Conservation (phyloP, 2,329 filamentous ascomycete species). For the Basipetospora chlamydospora region DNA sequence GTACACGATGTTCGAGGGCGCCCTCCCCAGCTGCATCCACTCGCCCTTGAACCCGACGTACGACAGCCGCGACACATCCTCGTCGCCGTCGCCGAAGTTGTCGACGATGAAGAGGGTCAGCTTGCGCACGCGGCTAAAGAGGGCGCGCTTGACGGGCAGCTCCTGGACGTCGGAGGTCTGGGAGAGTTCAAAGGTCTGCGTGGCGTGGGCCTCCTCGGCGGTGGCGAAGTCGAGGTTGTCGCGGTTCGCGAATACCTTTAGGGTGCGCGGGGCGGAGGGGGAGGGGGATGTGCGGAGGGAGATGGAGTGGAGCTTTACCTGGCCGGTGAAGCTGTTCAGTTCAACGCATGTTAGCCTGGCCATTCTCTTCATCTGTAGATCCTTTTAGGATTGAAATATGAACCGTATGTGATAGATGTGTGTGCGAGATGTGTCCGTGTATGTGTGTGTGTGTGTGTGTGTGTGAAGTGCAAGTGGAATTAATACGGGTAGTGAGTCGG, state of each 20-base stretch:
- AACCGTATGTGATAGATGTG: no score
- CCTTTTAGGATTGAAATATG: no score
- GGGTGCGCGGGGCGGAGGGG: slow-evolving; percentile 58
- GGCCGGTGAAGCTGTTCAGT: slow-evolving; percentile 90
- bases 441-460: no score
- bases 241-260: slow-evolving; percentile 80
- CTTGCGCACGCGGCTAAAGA: slow-evolving; percentile 74
- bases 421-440: no score
- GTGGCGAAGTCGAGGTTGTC: slow-evolving; percentile 73
- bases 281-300: slow-evolving; percentile 67
- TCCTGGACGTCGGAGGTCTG: slow-evolving; percentile 76
- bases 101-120: slow-evolving; percentile 82
- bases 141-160: slow-evolving; percentile 70
- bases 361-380: no score
- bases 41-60: slow-evolving; percentile 92
- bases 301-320: slow-evolving; percentile 84
- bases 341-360: no score
- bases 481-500: slow-evolving; percentile 1
- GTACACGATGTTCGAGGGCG: slow-evolving; percentile 72
- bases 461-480: neutral
- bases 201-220: slow-evolving; percentile 53
- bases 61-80: slow-evolving; percentile 62
- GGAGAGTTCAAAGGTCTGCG: slow-evolving; percentile 63
- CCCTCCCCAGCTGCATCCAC: slow-evolving; percentile 65
- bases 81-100: slow-evolving; percentile 70